Evolutionary conservation across 2,329 filamentous ascomycete species (phyloP).

Genomic region (Paraphoma chrysanthemicola): DNA sequence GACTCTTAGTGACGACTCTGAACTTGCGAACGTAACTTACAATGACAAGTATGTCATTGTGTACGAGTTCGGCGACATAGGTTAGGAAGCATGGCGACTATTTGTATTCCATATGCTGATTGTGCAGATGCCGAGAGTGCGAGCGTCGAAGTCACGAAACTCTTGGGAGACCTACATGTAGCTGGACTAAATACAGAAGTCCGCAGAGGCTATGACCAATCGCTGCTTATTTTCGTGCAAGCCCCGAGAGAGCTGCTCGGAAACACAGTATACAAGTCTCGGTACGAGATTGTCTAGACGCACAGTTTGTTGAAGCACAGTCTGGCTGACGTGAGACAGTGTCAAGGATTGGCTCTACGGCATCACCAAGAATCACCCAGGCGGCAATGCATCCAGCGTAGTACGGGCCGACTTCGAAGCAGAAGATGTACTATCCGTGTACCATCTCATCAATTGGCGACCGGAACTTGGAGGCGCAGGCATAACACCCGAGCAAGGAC

Average conservation of each 20-base stretch:
- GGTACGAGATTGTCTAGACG: conserved; percentile 17
- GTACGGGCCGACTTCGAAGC: conserved; percentile 75
- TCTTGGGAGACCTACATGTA: conserved; percentile 33
- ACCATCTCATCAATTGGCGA: conserved; percentile 77
- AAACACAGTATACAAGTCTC: conserved; percentile 39
- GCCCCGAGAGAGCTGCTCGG: conserved; percentile 38
- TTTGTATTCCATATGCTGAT: no score
- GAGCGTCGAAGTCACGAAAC: conserved; percentile 24
- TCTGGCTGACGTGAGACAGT: conserved; percentile 48
- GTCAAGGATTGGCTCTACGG: conserved; percentile 88
- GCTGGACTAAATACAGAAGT: conserved; percentile 42
- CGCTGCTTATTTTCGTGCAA: conserved; percentile 40
- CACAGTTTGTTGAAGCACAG: not conserved
- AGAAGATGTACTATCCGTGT: conserved; percentile 78
- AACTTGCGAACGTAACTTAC: conserved; percentile 31
- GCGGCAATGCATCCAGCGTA: conserved; percentile 41
- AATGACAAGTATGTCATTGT: conserved; percentile 44
- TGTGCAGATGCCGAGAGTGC: conserved; percentile 21
- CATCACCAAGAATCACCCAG: conserved; percentile 69
- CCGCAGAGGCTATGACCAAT: conserved; percentile 36
- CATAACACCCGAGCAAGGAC: conserved; percentile 71
- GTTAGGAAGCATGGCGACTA: conserved; percentile 15
- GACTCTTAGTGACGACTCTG: conserved; percentile 29
- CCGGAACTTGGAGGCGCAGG: conserved; percentile 79
- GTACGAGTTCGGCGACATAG: conserved; percentile 35